These are phyloP conservation scores for Centaurea solstitialis DNA, from an alignment of 129 eudicot species.

Conservation along the genomic window DNA sequence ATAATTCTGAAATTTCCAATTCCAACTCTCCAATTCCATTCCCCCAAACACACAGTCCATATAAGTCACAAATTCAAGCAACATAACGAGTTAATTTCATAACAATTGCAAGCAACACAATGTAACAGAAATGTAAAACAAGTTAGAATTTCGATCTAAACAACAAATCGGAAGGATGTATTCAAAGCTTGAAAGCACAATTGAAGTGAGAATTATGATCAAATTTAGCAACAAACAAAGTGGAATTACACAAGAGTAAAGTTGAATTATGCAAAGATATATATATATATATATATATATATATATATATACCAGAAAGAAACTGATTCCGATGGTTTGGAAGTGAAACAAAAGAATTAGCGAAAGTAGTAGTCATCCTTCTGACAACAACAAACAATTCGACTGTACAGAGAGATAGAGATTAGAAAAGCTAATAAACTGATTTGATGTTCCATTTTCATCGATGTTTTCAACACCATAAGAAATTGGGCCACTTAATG, in stretches of 20 bases:
- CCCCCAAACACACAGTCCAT: not conserved
- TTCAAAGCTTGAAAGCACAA: not conserved
- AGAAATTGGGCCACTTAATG: not conserved
- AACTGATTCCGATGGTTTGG: constrained; percentile 25
- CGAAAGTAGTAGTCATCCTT: constrained; percentile 39
- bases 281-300: too few relatives aligned
- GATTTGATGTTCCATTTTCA: constrained; percentile 1
- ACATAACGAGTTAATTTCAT: not conserved
- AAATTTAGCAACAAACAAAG: constrained; percentile 2
- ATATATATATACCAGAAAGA: constrained; percentile 30
- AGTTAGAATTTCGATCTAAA: constrained; percentile 1
- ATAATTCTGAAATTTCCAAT: not conserved
- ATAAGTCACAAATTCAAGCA: not conserved
- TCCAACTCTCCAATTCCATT: not conserved
- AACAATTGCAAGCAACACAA: not conserved
- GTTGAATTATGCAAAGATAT: constrained; percentile 6
- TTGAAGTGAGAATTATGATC: constrained; percentile 1
- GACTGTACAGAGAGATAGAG: constrained; percentile 12
- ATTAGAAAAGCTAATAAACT: not conserved
- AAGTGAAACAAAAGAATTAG: constrained; percentile 38
- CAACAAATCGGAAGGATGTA: not conserved
- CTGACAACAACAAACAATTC: not conserved
- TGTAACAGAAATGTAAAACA: constrained; percentile 5
- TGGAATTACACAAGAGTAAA: constrained; percentile 4
- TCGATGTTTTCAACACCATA: constrained; percentile 10